Conservation (phyloP, 2,329 filamentous ascomycete genomes). For the Curvularia eragrostidis region DNA sequence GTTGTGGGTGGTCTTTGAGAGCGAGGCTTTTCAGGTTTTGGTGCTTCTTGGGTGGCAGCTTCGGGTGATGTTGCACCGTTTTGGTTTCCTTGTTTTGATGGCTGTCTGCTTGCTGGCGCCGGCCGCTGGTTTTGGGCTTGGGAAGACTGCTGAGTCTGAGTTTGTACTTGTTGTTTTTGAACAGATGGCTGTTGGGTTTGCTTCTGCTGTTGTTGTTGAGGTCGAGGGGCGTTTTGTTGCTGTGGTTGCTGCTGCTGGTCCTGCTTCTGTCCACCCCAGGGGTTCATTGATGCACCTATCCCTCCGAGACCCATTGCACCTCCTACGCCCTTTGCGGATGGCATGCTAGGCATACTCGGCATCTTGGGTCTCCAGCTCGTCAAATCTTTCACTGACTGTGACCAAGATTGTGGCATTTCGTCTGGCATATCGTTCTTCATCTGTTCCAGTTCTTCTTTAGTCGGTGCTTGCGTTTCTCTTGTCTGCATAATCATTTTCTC, state of each 20-base stretch:
- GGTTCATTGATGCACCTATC: slow-evolving; percentile 14
- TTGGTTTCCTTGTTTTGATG: slow-evolving; percentile 25
- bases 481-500: slow-evolving; percentile 50
- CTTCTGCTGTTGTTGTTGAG: slow-evolving; percentile 6
- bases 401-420: slow-evolving; percentile 43
- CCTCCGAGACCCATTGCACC: slow-evolving; percentile 34
- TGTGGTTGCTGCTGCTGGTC: slow-evolving; percentile 9
- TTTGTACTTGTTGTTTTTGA: slow-evolving; percentile 5
- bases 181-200: background rate
- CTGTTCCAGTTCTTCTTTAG: slow-evolving; percentile 42
- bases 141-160: slow-evolving; percentile 9
- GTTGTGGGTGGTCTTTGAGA: slow-evolving; percentile 15
- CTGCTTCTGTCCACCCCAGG: slow-evolving; percentile 18
- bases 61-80: slow-evolving; percentile 11
- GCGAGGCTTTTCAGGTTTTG: slow-evolving; percentile 16
- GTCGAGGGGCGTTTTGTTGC: slow-evolving; percentile 1
- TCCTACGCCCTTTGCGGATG: slow-evolving; percentile 29
- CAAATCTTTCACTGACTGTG: slow-evolving; percentile 43
- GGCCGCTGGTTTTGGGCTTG: slow-evolving; percentile 7
- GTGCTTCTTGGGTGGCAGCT: slow-evolving; percentile 25
- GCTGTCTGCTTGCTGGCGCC: slow-evolving; percentile 11
- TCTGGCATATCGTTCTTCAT: slow-evolving; percentile 46
- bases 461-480: slow-evolving; percentile 43
- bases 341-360: slow-evolving; percentile 40
- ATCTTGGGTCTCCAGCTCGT: slow-evolving; percentile 40